Conservation (phyloP, 345 rosid genomes). For the Gossypium herbaceum region DNA sequence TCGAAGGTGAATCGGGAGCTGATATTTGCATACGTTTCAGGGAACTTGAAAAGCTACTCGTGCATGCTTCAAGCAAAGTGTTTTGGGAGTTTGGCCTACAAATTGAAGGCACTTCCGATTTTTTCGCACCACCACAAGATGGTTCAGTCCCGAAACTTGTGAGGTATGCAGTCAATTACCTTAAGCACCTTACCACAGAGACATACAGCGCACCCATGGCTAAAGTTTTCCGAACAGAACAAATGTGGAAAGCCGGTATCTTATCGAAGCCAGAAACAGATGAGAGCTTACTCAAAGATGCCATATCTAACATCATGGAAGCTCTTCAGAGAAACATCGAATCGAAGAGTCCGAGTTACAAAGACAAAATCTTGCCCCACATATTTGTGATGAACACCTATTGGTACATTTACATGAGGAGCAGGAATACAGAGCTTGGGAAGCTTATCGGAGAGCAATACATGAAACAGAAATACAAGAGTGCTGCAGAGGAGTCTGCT, state of each 20-base stretch:
- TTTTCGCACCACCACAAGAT: constrained; percentile 48
- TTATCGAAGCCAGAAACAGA: constrained; percentile 46
- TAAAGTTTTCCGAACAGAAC: constrained; percentile 52
- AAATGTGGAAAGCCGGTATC: constrained; percentile 50
- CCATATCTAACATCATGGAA: constrained; percentile 50
- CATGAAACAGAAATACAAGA: constrained; percentile 42
- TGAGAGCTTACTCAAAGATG: constrained; percentile 42
- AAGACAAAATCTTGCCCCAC: constrained; percentile 39
- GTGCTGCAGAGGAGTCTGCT: constrained; percentile 56
- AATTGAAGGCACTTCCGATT: constrained; percentile 59
- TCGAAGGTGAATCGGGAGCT: constrained; percentile 60
- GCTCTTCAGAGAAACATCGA: constrained; percentile 58
- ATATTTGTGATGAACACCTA: constrained; percentile 56
- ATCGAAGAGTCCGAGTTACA: constrained; percentile 41
- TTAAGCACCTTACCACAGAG: constrained; percentile 45
- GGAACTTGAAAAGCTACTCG: constrained; percentile 53
- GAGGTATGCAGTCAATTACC: constrained; percentile 58
- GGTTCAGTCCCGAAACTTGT: constrained; percentile 58
- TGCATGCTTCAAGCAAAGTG: constrained; percentile 54
- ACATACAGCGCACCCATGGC: constrained; percentile 47
- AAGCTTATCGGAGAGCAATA: constrained; percentile 47
- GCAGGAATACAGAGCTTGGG: constrained; percentile 49
- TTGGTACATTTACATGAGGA: constrained; percentile 69
- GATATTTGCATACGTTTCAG: constrained; percentile 51
- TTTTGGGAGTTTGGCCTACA: constrained; percentile 64